These are phyloP conservation scores for Pulveroboletus frians DNA, from an alignment of 768 basidiomycete genomes.

Conservation along the genomic window DNA sequence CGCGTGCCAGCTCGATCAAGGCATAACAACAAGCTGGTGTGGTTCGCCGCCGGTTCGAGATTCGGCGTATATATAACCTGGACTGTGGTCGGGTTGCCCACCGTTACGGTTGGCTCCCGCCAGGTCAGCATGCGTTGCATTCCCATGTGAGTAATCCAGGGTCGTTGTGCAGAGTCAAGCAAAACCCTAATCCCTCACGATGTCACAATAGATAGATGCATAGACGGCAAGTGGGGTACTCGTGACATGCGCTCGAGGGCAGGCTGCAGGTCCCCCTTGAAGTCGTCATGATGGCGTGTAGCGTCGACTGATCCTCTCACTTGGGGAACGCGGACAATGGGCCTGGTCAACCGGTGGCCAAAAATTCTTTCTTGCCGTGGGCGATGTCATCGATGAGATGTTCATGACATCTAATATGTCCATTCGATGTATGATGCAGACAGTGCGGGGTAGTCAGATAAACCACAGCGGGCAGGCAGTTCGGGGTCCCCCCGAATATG, in stretches of 20 bases:
- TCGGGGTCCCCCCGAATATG: no score
- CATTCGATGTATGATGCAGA: neutral
- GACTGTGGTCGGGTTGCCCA: no score
- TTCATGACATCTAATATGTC: neutral
- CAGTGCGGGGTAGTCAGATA: neutral
- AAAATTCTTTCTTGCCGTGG: neutral
- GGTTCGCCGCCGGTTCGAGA: neutral
- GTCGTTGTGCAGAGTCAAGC: neutral
- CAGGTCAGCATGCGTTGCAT: neutral
- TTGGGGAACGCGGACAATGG: neutral
- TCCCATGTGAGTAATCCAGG: neutral
- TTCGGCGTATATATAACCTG: neutral
- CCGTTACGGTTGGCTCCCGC: neutral
- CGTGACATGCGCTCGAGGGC: no score
- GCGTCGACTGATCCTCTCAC: neutral
- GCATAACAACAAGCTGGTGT: neutral
- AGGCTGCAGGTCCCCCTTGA: neutral
- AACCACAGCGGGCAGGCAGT: neutral
- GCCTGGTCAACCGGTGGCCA: neutral
- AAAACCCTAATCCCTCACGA: neutral
- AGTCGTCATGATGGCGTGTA: neutral
- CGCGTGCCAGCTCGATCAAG: neutral
- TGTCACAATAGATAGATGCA: neutral
- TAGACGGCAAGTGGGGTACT: no score
- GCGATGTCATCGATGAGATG: no score